Conservation (phyloP, 257 asterid species). For the Nemophila menziesii region DNA sequence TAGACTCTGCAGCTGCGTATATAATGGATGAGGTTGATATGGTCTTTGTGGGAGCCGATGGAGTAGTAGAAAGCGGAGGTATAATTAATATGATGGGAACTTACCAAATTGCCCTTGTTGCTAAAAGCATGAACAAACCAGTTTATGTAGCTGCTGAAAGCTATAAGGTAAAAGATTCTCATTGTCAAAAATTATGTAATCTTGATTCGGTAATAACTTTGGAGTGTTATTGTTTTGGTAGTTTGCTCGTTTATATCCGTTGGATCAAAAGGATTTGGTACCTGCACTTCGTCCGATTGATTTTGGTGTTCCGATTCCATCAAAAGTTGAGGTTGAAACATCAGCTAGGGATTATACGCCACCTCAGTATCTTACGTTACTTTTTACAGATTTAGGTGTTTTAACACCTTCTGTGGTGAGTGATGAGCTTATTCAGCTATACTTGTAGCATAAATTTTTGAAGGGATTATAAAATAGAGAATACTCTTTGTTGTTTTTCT, state of each 20-base stretch:
- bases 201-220: background rate
- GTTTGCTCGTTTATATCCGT: constrained; percentile 91
- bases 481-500: background rate
- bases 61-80: constrained; percentile 93
- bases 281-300: constrained; percentile 83
- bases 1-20: constrained; percentile 95
- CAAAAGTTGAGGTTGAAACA: constrained; percentile 87
- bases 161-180: constrained; percentile 45
- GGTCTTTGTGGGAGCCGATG: constrained; percentile 95
- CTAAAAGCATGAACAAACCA: constrained; percentile 93
- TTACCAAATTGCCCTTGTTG: constrained; percentile 86
- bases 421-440: constrained; percentile 76
- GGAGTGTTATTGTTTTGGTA: constrained; percentile 16
- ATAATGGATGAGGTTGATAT: constrained; percentile 93
- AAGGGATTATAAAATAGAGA: background rate
- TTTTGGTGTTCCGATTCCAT: constrained; percentile 90
- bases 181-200: background rate
- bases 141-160: constrained; percentile 95
- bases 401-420: constrained; percentile 90
- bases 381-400: constrained; percentile 81
- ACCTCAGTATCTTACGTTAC: constrained; percentile 71
- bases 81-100: constrained; percentile 97
- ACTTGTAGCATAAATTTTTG: constrained; percentile 26
- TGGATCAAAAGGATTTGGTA: constrained; percentile 87
- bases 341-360: constrained; percentile 95